A percentile compares a stretch with the other conserved stretches of the same genome.
Conservation (phyloP, 1,284 basidiomycete species). For the Phlebopus sp. region DNA sequence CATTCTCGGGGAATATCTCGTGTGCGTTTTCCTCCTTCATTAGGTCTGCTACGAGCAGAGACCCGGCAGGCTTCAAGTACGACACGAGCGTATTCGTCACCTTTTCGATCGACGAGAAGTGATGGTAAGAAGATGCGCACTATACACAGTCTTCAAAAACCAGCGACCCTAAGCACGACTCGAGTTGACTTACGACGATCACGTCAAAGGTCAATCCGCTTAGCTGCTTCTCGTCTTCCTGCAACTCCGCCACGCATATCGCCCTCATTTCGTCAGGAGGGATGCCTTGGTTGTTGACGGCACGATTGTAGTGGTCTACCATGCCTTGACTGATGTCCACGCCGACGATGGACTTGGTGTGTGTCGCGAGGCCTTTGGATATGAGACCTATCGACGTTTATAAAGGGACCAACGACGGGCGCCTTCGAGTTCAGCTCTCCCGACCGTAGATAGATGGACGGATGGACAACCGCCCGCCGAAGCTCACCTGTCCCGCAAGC, state of each 20-base stretch:
- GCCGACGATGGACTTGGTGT: slow-evolving; percentile 59
- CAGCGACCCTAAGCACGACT: no score
- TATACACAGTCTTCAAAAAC: slow-evolving; percentile 22
- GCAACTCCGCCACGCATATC: slow-evolving; percentile 45
- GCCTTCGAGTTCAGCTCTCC: no score
- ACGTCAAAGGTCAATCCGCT: slow-evolving; percentile 58
- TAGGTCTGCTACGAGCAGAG: slow-evolving; percentile 58
- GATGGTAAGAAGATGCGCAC: slow-evolving; percentile 71
- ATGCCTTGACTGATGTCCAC: slow-evolving; percentile 67
- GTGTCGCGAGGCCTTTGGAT: slow-evolving; percentile 51
- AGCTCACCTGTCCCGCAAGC: slow-evolving; percentile 64
- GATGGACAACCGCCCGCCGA: not conserved
- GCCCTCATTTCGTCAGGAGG: slow-evolving; percentile 57
- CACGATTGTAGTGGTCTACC: slow-evolving; percentile 62
- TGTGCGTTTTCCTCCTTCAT: slow-evolving; percentile 25
- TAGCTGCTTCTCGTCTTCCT: slow-evolving; percentile 45
- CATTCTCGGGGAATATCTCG: slow-evolving; percentile 26
- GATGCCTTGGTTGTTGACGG: slow-evolving; percentile 56
- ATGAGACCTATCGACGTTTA: slow-evolving; percentile 48
- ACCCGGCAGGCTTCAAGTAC: slow-evolving; percentile 61
- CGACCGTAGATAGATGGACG: not conserved
- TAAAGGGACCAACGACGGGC: no score
- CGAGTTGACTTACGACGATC: slow-evolving; percentile 44
- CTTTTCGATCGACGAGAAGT: slow-evolving; percentile 50
- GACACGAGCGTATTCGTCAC: slow-evolving; percentile 51